These are phyloP conservation scores for Pinus taeda DNA, from an alignment of 75 land plant genomes.

Conservation along the genomic window DNA sequence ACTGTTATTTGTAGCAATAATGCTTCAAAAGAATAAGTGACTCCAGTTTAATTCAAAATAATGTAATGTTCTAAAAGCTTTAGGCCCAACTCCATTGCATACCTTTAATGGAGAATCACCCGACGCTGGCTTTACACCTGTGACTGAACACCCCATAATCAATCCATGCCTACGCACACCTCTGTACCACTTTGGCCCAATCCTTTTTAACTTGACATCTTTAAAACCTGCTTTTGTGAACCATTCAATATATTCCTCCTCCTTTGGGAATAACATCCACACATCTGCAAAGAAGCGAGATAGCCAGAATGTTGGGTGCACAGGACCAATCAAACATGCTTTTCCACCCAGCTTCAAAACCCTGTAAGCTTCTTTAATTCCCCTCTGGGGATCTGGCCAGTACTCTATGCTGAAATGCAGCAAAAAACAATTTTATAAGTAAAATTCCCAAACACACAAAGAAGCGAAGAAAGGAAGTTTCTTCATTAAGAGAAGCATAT, in stretches of 20 bases:
- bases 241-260: slow-evolving; percentile 99
- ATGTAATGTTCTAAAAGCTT: neutral
- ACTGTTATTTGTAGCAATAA: neutral
- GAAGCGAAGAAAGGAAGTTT: neutral
- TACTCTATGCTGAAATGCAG: slow-evolving; percentile 83
- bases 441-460: neutral
- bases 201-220: slow-evolving; percentile 91
- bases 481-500: neutral
- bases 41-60: neutral
- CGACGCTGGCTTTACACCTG: slow-evolving; percentile 88
- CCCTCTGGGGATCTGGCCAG: slow-evolving; percentile 99
- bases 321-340: slow-evolving; percentile 96
- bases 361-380: slow-evolving; percentile 96
- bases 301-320: slow-evolving; percentile 93
- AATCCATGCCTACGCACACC: slow-evolving; percentile 95
- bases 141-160: slow-evolving; percentile 99
- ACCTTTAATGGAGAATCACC: slow-evolving; percentile 98
- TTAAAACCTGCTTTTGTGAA: slow-evolving; percentile 93
- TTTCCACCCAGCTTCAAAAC: slow-evolving; percentile 87
- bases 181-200: slow-evolving; percentile 98
- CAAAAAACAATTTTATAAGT: neutral
- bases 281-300: slow-evolving; percentile 96
- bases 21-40: neutral
- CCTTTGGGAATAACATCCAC: slow-evolving; percentile 99
- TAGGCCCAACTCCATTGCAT: neutral